These are phyloP conservation scores for Lentinus brumalis DNA, from an alignment of 768 basidiomycete genomes.

Conservation along the genomic window DNA sequence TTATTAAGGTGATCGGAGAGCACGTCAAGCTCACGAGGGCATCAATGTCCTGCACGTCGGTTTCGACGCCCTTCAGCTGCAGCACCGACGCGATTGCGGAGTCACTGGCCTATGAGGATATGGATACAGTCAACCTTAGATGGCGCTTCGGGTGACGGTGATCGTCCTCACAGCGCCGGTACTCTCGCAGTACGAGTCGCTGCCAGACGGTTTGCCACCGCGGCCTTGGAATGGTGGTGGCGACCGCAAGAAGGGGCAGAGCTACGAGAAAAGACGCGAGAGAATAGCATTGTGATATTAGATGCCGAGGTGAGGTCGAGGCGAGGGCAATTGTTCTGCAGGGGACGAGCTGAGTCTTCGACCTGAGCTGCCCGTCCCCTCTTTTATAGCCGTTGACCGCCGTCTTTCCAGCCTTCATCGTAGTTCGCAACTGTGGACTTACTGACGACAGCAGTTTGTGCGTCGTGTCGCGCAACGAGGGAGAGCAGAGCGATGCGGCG, in stretches of 20 bases:
- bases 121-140: not conserved
- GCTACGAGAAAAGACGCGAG: not conserved
- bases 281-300: not conserved
- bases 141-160: not conserved
- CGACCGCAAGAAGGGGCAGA: not conserved
- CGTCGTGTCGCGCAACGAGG: not conserved
- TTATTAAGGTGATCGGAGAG: constrained; percentile 2
- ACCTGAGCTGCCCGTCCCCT: not conserved
- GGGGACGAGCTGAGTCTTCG: not conserved
- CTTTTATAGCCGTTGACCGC: not conserved
- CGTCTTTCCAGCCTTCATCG: not conserved
- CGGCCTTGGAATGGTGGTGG: not conserved
- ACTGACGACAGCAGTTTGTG: not conserved
- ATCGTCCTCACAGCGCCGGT: not conserved
- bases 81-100: not conserved
- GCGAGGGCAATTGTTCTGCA: not conserved
- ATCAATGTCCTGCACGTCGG: not conserved
- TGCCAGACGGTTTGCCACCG: not conserved
- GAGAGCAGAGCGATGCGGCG: no score
- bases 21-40: not conserved
- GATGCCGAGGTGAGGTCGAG: not conserved
- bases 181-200: not conserved
- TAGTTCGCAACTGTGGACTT: not conserved
- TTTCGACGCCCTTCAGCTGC: not conserved
- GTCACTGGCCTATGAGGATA: not conserved